Conservation (phyloP, 176 grass and related monocot genomes). For the Oryza australiensis region DNA sequence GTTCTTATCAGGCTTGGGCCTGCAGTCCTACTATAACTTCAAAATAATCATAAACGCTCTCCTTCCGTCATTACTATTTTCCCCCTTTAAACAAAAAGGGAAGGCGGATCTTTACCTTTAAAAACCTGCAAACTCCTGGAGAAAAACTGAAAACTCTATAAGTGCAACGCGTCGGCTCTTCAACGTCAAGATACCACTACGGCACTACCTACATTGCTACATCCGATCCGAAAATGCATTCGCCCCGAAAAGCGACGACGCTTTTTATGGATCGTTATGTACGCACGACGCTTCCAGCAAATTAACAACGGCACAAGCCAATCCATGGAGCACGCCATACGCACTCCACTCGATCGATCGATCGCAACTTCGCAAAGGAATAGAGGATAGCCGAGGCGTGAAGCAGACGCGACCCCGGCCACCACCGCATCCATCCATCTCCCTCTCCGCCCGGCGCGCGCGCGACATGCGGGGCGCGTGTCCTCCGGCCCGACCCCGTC, state of each 20-base stretch:
- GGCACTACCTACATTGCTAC: no score
- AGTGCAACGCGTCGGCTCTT: neutral
- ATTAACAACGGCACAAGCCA: neutral
- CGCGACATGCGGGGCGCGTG: neutral
- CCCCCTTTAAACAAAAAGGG: no score
- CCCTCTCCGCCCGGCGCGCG: no score
- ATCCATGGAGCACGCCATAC: neutral
- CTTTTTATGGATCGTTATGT: neutral
- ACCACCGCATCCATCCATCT: no score
- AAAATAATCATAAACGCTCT: neutral
- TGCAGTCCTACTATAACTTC: no score
- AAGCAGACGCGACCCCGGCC: constrained; percentile 37
- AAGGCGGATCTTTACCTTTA: no score
- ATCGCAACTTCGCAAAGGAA: neutral
- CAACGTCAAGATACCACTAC: neutral
- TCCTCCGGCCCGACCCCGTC: no score
- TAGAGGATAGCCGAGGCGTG: constrained; percentile 35
- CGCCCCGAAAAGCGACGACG: neutral
- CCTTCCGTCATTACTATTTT: neutral
- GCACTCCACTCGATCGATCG: neutral
- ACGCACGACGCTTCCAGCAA: neutral
- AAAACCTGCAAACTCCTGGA: no score
- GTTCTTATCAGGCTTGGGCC: neutral
- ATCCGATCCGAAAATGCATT: no score
- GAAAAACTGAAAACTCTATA: no score